phyloP scores from a whole-genome alignment of 2,329 filamentous ascomycete genomes.

The Sporothrix variecibatus region DNA sequence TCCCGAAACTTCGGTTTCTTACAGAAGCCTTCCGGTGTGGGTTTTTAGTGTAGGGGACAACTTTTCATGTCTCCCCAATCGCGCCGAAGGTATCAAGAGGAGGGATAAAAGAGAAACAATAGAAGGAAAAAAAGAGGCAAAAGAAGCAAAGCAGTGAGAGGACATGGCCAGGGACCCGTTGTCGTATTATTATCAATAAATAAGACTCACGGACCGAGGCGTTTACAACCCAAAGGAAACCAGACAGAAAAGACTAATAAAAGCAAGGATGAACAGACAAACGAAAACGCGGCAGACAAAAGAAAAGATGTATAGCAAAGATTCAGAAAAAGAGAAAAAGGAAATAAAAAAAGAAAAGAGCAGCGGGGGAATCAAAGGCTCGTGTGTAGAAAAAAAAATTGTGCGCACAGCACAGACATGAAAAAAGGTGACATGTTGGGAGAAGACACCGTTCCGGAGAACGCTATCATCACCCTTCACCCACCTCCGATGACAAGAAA shows the following conservation, averaged over 20 bases:
- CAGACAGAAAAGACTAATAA: neutral
- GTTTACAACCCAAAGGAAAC: neutral
- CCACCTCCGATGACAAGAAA: neutral
- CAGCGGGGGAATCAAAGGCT: slow-evolving; percentile 31
- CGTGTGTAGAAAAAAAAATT: slow-evolving; percentile 23
- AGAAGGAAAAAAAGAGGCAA: neutral
- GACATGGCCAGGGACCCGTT: neutral
- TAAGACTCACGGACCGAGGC: neutral
- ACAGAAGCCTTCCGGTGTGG: neutral
- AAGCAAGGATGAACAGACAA: neutral
- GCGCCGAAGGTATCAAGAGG: slow-evolving; percentile 22
- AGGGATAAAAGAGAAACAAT: neutral
- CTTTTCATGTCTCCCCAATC: neutral
- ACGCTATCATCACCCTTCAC: neutral
- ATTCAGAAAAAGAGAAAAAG: neutral
- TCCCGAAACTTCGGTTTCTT: neutral
- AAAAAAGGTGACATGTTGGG: slow-evolving; percentile 1
- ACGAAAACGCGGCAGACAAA: slow-evolving; percentile 4
- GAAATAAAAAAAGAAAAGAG: neutral
- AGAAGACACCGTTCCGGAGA: neutral
- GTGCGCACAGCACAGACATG: slow-evolving; percentile 16
- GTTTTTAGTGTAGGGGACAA: neutral
- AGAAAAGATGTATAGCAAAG: neutral
- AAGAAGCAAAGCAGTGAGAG: neutral
- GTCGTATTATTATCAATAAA: neutral